phyloP scores from a whole-genome alignment of 2,329 filamentous ascomycete genomes.

The Lachnellula arida region DNA sequence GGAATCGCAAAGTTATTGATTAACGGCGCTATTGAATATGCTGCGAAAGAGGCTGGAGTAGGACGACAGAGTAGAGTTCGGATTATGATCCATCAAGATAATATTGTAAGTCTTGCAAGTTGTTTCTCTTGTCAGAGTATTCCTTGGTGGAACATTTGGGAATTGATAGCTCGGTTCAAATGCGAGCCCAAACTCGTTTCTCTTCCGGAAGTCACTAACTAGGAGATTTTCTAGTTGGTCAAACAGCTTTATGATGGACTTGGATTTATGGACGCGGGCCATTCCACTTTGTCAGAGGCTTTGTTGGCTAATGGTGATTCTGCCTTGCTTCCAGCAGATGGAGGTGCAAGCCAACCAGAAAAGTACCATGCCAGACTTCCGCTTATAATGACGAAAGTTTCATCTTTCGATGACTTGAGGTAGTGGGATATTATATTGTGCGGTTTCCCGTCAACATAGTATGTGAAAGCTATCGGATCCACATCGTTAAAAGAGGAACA shows the following conservation, averaged over 20 bases:
- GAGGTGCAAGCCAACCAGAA: constrained; percentile 14
- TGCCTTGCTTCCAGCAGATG: constrained; percentile 27
- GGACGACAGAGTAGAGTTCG: constrained; percentile 20
- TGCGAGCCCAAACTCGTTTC: no score
- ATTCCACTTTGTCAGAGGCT: constrained; percentile 30
- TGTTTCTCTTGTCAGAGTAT: neutral
- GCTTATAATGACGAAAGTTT: constrained; percentile 19
- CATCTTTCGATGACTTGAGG: neutral
- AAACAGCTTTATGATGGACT: constrained; percentile 27
- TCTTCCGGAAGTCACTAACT: no score
- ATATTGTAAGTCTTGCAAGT: constrained; percentile 5
- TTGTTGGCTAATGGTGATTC: constrained; percentile 29
- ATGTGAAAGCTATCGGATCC: no score
- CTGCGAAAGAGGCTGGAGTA: constrained; percentile 9
- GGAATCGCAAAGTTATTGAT: constrained; percentile 25
- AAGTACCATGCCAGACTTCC: constrained; percentile 21
- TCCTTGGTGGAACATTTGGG: neutral
- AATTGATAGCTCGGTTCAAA: neutral
- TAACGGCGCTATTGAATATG: constrained; percentile 17
- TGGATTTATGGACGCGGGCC: constrained; percentile 29
- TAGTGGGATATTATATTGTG: neutral
- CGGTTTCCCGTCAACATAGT: no score
- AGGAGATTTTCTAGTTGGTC: constrained; percentile 10
- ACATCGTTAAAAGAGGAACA: no score
- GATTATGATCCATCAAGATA: constrained; percentile 30